These are phyloP conservation scores for Crithidia mellificae DNA, from an alignment of 208 protist species.

Conservation along the genomic window DNA sequence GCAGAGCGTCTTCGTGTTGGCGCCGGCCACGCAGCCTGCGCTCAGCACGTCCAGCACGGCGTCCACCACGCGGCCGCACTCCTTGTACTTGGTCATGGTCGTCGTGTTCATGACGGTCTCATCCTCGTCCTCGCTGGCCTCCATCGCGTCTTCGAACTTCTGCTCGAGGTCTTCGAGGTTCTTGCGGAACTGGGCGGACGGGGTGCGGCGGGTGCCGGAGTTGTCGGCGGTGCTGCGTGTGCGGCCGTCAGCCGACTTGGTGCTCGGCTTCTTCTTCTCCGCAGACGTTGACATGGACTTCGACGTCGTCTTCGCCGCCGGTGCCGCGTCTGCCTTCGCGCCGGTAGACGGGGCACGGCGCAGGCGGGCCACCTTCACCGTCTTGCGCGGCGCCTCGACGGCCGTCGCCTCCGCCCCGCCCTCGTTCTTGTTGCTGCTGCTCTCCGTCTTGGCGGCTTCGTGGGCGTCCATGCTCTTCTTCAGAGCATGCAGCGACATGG, in stretches of 20 bases:
- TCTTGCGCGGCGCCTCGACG: constrained; percentile 24
- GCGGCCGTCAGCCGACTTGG: constrained; percentile 9
- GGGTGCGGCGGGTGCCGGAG: constrained; percentile 20
- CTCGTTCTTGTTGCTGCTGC: constrained; percentile 1
- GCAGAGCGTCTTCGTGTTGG: constrained; percentile 73
- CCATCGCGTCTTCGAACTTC: constrained; percentile 62
- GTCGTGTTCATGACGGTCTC: constrained; percentile 82
- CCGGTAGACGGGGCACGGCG: constrained; percentile 18
- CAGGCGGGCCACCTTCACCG: constrained; percentile 25
- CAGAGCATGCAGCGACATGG: constrained; percentile 50
- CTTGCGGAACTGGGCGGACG: constrained; percentile 48
- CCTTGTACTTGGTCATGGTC: constrained; percentile 97
- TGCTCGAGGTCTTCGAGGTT: constrained; percentile 57
- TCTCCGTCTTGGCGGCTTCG: constrained; percentile 9
- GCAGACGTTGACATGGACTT: too few species aligned
- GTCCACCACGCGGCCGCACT: constrained; percentile 90
- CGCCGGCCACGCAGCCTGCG: constrained; percentile 69
- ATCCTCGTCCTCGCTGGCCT: constrained; percentile 67
- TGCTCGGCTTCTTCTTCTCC: neutral
- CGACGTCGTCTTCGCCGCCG: neutral
- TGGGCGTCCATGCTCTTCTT: constrained; percentile 34
- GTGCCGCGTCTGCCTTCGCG: too few species aligned
- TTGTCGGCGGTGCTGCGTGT: constrained; percentile 11
- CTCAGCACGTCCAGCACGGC: constrained; percentile 84
- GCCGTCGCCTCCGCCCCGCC: neutral